A percentile compares a stretch with the other conserved stretches of the same genome.
Evolutionary conservation across 129 eudicot species (phyloP).

Genomic region (Pulicaria dysenterica): DNA sequence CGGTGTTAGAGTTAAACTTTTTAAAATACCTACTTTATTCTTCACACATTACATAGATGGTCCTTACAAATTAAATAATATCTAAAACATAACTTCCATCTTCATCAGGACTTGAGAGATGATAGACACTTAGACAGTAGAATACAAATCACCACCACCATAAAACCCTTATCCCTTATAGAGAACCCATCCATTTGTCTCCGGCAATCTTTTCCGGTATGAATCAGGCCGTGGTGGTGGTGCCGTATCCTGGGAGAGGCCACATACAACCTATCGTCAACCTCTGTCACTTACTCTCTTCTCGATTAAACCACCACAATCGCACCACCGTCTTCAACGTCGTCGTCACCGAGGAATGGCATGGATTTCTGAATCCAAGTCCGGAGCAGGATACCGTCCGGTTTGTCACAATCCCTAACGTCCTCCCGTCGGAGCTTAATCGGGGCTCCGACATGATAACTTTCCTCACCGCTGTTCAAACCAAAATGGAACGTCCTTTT

Average conservation of each 20-base stretch:
- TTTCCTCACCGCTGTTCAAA: slow-evolving; percentile 39
- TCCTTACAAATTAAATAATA: too few relatives aligned
- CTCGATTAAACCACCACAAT: slow-evolving; percentile 21
- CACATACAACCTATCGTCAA: slow-evolving; percentile 66
- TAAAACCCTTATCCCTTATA: too few relatives aligned
- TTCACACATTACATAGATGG: too few relatives aligned
- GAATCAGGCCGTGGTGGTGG: slow-evolving; percentile 47
- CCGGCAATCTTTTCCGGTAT: background rate
- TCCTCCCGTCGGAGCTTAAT: slow-evolving; percentile 58
- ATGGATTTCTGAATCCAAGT: slow-evolving; percentile 37
- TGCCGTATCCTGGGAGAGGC: slow-evolving; percentile 77
- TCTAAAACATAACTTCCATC: too few relatives aligned
- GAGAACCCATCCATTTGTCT: too few relatives aligned
- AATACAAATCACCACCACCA: too few relatives aligned
- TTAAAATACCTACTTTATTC: too few relatives aligned
- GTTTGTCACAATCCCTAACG: slow-evolving; percentile 60
- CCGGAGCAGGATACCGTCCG: slow-evolving; percentile 34
- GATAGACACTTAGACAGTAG: too few relatives aligned
- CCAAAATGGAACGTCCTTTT: slow-evolving; percentile 55
- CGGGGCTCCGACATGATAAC: slow-evolving; percentile 42
- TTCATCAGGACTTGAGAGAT: too few relatives aligned
- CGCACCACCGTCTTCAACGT: slow-evolving; percentile 44
- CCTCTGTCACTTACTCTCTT: slow-evolving; percentile 46
- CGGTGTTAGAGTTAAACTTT: too few relatives aligned
- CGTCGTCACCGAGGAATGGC: slow-evolving; percentile 81